phyloP scores from a whole-genome alignment of 2,329 filamentous ascomycete species.

The Helminthosporium solani region DNA sequence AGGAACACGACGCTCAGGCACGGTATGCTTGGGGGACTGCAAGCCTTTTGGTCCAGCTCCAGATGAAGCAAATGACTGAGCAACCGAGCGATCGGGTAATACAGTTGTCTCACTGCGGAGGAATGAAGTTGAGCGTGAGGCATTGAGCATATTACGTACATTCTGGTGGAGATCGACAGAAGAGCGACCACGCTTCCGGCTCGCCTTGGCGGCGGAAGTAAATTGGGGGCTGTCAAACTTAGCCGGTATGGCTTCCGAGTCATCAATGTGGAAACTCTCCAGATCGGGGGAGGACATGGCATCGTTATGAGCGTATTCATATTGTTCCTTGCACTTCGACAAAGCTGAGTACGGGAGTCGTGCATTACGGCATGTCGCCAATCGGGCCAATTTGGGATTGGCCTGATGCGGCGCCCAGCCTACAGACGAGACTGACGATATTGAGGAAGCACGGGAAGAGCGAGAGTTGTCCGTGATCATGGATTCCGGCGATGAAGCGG shows the following conservation, averaged over 20 bases:
- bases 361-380: slow-evolving; percentile 55
- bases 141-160: slow-evolving; percentile 62
- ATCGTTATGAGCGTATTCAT: slow-evolving; percentile 37
- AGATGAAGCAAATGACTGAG: slow-evolving; percentile 35
- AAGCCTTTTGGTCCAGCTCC: slow-evolving; percentile 37
- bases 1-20: slow-evolving; percentile 45
- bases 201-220: slow-evolving; percentile 24
- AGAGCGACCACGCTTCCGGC: slow-evolving; percentile 61
- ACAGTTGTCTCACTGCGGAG: slow-evolving; percentile 37
- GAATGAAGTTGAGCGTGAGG: slow-evolving; percentile 42
- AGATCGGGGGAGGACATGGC: slow-evolving; percentile 43
- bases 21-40: slow-evolving; percentile 43
- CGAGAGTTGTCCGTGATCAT: slow-evolving; percentile 62
- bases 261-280: slow-evolving; percentile 55
- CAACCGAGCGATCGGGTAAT: slow-evolving; percentile 38
- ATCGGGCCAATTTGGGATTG: slow-evolving; percentile 46
- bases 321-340: slow-evolving; percentile 41
- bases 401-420: slow-evolving; percentile 55
- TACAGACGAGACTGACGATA: slow-evolving; percentile 54
- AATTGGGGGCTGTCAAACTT: slow-evolving; percentile 30
- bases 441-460: slow-evolving; percentile 57
- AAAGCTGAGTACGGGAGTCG: slow-evolving; percentile 44
- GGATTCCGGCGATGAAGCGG: slow-evolving; percentile 61
- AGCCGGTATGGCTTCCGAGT: slow-evolving; percentile 33
- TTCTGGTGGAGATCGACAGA: slow-evolving; percentile 66